Evolutionary conservation across 2,329 filamentous ascomycete genomes (phyloP).

Genomic region (Dothistroma septosporum): DNA sequence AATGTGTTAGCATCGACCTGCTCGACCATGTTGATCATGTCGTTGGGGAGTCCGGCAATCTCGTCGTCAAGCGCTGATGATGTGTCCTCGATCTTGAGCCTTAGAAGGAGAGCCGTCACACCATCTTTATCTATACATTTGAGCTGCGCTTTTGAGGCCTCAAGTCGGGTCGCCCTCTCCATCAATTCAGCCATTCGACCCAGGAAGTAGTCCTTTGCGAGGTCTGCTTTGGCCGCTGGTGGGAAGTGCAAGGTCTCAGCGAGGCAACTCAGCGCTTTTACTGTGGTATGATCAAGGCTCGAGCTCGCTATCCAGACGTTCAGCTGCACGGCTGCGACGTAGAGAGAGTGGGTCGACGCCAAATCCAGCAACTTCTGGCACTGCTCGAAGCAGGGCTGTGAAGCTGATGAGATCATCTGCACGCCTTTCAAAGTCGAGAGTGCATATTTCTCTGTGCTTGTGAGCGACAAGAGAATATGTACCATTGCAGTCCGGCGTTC

Average conservation of each 20-base stretch:
- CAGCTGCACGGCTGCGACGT: slow-evolving; percentile 7
- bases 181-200: neutral
- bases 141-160: neutral
- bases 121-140: neutral
- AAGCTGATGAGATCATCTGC: neutral
- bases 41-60: neutral
- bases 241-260: neutral
- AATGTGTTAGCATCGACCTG: slow-evolving; percentile 1
- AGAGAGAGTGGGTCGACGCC: neutral
- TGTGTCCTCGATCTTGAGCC: slow-evolving; percentile 4
- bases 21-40: slow-evolving; percentile 2
- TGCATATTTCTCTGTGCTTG: neutral
- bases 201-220: slow-evolving; percentile 7
- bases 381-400: neutral
- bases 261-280: neutral
- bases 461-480: neutral
- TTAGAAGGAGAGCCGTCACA: neutral
- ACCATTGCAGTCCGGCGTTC: neutral
- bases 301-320: neutral
- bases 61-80: neutral
- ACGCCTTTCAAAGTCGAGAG: neutral
- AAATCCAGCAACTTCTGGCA: neutral
- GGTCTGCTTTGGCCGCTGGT: neutral
- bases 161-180: neutral
- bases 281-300: neutral